These are phyloP conservation scores for Cucumis sativus DNA, from an alignment of 306 rosid genomes.

Conservation along the genomic window Cucumber_9930_V3 NC_026657.2:30599501-30600000, in stretches of 20 bases:
- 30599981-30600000: conserved; percentile 75
- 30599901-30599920: conserved; percentile 33
- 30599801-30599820: neutral
- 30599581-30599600: conserved; percentile 18
- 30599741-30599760: conserved; percentile 1
- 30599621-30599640: conserved; percentile 35
- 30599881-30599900: conserved; percentile 16
- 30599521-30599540: conserved; percentile 99
- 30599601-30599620: conserved; percentile 13
- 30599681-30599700: conserved; percentile 47
- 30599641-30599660: conserved; percentile 15
- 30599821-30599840: neutral
- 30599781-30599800: neutral
- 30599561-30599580: conserved; percentile 2
- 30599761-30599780: conserved; percentile 8
- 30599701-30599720: conserved; percentile 42
- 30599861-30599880: no score
- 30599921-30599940: conserved; percentile 19
- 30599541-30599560: conserved; percentile 14
- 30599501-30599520: conserved; percentile 95
- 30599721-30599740: conserved; percentile 27
- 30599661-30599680: conserved; percentile 19
- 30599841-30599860: neutral
- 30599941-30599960: conserved; percentile 25
- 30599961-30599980: conserved; percentile 45